Evolutionary conservation across 257 asterid species (phyloP), one percentile per base, ranked within the genome.

Genomic region (Solanum dulcamara): DNA sequence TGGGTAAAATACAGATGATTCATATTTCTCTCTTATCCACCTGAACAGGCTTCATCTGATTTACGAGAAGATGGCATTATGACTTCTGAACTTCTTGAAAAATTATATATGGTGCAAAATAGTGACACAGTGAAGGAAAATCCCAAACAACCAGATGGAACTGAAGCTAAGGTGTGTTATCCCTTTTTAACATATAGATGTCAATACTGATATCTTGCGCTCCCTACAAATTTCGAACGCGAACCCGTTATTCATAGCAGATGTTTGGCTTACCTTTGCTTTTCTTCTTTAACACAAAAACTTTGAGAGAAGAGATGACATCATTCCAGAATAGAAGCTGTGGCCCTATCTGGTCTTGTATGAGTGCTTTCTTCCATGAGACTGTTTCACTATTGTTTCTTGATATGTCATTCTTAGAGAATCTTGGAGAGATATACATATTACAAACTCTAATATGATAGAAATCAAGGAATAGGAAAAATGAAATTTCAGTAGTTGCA

Each of bases 61-160:
- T 89, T 74, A 26, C 88, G 81, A 22, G 98, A 96, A 92, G 94
- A 95, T 84, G 99, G 99, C 33, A 91, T 94, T 85, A 94, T 96
- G 99, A 95, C 96, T 30, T 86, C 93, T 30, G 95, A 92, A 71
- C 98, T 96, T 87, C 89, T 92, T 80, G 95, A 92, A 83, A 90
- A 62, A 80, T 88, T 96, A 55, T 87, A 62, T 48, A 57, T 51
- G 32, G 91, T 68, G 40, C 88, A 87, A 82, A 83, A 83, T 68
- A 87, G 86, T 51, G 94, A 89, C 44, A 83, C 55, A 62, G 46
- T 42, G 71, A 57, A 87, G 32, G 60, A 84, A 70, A 66, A 32
- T 91, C 87, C 81, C 8, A 83, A 85, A 82, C 87, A 87, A 53
- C 70, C 38, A 60, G 82, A 85, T 86, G 60, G 85, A 32, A 77